These are phyloP conservation scores for Murraya paniculata DNA, from an alignment of 345 rosid genomes.

Conservation along the genomic window DNA sequence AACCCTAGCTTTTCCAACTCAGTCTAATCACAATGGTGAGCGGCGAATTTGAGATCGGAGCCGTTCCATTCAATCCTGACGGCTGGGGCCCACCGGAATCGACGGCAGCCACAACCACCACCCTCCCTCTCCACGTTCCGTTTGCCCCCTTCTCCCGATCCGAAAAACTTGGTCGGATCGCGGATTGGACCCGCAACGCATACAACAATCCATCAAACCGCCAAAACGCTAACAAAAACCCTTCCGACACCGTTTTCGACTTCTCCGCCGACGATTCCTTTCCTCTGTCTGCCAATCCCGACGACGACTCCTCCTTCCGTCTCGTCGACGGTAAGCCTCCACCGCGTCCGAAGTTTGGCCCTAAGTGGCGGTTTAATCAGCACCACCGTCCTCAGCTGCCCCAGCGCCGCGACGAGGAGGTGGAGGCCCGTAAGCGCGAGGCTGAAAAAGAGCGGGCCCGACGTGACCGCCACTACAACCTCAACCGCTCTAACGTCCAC, in stretches of 20 bases:
- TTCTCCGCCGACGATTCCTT: slow-evolving; percentile 83
- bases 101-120: slow-evolving; percentile 35
- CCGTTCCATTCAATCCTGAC: slow-evolving; percentile 80
- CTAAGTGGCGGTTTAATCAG: slow-evolving; percentile 82
- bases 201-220: slow-evolving; percentile 32
- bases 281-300: slow-evolving; percentile 43
- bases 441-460: slow-evolving; percentile 95
- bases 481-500: slow-evolving; percentile 61
- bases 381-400: slow-evolving; percentile 75
- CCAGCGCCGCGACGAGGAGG: slow-evolving; percentile 95
- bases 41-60: slow-evolving; percentile 58
- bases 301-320: slow-evolving; percentile 81
- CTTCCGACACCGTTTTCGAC: slow-evolving; percentile 61
- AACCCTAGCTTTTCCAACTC: background rate
- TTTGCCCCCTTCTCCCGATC: slow-evolving; percentile 86
- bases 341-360: slow-evolving; percentile 87
- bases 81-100: slow-evolving; percentile 96
- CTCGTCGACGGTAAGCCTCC: slow-evolving; percentile 91
- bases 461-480: slow-evolving; percentile 74
- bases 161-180: slow-evolving; percentile 90
- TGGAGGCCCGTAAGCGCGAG: slow-evolving; percentile 79
- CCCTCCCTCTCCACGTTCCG: slow-evolving; percentile 65
- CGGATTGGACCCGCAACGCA: slow-evolving; percentile 77
- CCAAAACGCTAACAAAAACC: slow-evolving; percentile 30
- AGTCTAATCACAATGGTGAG: background rate